Percentiles rank a stretch among this genome's conserved stretches.
Conservation (phyloP, 192 early-diverging fungal species). For the Podila horticola region DNA sequence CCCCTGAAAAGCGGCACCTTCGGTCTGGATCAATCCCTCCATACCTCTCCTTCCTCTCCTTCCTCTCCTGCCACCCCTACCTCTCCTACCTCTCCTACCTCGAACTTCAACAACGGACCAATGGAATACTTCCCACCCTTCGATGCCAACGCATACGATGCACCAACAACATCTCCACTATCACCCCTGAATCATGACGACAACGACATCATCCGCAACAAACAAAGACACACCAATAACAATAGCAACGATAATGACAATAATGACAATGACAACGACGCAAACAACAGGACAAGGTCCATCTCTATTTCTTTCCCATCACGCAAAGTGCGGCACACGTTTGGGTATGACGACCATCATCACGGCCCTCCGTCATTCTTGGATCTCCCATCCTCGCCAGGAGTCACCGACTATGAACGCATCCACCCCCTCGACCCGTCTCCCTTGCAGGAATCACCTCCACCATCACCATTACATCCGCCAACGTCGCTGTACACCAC, state of each 20-base stretch:
- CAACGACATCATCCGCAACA: neutral
- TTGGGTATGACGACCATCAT: neutral
- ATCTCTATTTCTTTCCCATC: neutral
- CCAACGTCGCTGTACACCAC: neutral
- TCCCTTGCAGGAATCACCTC: too few species aligned
- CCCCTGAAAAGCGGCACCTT: slow-evolving; percentile 28
- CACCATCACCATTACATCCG: too few species aligned
- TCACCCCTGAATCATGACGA: neutral
- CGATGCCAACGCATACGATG: neutral
- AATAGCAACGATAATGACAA: neutral
- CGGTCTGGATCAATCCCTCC: neutral
- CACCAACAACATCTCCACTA: neutral
- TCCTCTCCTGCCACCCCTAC: neutral
- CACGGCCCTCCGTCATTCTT: too few species aligned
- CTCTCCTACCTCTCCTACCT: neutral
- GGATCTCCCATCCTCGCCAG: too few species aligned
- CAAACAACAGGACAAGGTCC: neutral
- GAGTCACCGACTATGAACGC: too few species aligned
- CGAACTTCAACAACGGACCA: neutral
- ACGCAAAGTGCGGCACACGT: neutral
- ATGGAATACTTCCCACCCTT: neutral
- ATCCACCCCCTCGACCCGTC: too few species aligned
- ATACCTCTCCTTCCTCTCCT: neutral
- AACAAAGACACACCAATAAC: neutral
- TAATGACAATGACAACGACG: neutral